Percentiles rank a stretch among this genome's conserved stretches.
These are phyloP conservation scores for Albugo laibachii DNA, from an alignment of 352 stramenopile species.

Conservation along the genomic window DNA sequence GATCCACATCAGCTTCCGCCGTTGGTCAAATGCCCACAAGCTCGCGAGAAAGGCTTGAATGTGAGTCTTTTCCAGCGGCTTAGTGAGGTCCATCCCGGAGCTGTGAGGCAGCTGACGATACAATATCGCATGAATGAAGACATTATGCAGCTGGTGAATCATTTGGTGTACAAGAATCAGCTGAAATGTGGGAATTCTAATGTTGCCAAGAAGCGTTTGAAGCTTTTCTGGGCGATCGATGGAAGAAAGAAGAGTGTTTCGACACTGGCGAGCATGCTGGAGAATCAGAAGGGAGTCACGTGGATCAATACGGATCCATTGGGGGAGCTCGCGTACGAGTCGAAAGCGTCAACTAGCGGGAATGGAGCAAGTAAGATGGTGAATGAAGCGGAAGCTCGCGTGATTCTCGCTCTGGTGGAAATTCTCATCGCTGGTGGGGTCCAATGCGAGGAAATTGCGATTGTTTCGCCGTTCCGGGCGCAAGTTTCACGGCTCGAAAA, in stretches of 20 bases:
- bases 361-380: slow-evolving; percentile 14
- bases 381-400: slow-evolving; percentile 57
- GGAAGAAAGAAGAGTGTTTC: slow-evolving; percentile 21
- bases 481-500: slow-evolving; percentile 57
- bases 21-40: slow-evolving; percentile 81
- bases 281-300: slow-evolving; percentile 11
- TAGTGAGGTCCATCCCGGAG: slow-evolving; percentile 77
- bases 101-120: slow-evolving; percentile 86
- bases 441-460: slow-evolving; percentile 41
- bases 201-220: slow-evolving; percentile 28
- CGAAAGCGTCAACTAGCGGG: background rate
- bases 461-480: slow-evolving; percentile 88
- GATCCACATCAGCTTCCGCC: slow-evolving; percentile 97
- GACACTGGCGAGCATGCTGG: slow-evolving; percentile 14
- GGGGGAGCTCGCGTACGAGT: background rate
- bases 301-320: slow-evolving; percentile 29
- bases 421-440: slow-evolving; percentile 38
- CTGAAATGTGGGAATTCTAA: slow-evolving; percentile 79
- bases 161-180: slow-evolving; percentile 83
- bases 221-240: background rate
- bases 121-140: slow-evolving; percentile 97
- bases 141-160: slow-evolving; percentile 92
- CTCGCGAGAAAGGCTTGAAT: slow-evolving; percentile 67
- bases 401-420: slow-evolving; percentile 44
- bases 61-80: slow-evolving; percentile 84